Evolutionary conservation across 2,329 filamentous ascomycete genomes (phyloP).

Genomic region (Phaeomoniella chlamydospora): DNA sequence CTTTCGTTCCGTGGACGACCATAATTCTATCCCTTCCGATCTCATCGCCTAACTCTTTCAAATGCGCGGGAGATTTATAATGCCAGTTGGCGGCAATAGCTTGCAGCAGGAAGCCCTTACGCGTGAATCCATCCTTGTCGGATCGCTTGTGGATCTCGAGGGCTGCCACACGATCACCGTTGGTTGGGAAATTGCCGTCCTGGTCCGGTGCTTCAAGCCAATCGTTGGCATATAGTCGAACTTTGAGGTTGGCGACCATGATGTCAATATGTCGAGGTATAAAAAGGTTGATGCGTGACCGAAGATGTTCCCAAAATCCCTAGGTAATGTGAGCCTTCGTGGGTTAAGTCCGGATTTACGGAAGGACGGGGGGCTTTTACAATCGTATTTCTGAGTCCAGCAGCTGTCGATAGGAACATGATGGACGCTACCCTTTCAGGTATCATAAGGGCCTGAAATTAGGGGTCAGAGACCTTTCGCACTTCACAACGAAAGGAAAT

Average conservation of each 20-base stretch:
- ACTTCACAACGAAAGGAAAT: too few relatives aligned
- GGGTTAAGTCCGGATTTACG: too few relatives aligned
- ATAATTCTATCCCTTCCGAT: conserved; percentile 62
- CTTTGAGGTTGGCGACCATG: conserved; percentile 49
- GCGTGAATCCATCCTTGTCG: conserved; percentile 45
- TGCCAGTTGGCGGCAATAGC: conserved; percentile 69
- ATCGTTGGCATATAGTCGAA: conserved; percentile 47
- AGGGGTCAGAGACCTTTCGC: too few relatives aligned
- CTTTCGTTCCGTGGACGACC: conserved; percentile 60
- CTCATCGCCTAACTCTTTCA: conserved; percentile 49
- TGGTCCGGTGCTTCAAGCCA: conserved; percentile 30
- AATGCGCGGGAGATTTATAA: conserved; percentile 53
- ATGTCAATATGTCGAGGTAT: conserved; percentile 57
- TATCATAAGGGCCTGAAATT: conserved; percentile 16
- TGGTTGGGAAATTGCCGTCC: conserved; percentile 46
- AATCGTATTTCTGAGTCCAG: conserved; percentile 26
- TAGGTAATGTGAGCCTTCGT: too few relatives aligned
- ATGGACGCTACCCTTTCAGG: conserved; percentile 37
- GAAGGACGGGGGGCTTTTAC: background rate
- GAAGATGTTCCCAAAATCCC: conserved; percentile 47
- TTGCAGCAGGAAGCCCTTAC: conserved; percentile 59
- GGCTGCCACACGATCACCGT: conserved; percentile 71
- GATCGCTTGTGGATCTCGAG: conserved; percentile 61
- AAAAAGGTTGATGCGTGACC: conserved; percentile 39
- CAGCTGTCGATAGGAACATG: conserved; percentile 47